Evolutionary conservation across 1,139 yeast species (phyloP).

Genomic region (Protomyces macrosporus): DNA sequence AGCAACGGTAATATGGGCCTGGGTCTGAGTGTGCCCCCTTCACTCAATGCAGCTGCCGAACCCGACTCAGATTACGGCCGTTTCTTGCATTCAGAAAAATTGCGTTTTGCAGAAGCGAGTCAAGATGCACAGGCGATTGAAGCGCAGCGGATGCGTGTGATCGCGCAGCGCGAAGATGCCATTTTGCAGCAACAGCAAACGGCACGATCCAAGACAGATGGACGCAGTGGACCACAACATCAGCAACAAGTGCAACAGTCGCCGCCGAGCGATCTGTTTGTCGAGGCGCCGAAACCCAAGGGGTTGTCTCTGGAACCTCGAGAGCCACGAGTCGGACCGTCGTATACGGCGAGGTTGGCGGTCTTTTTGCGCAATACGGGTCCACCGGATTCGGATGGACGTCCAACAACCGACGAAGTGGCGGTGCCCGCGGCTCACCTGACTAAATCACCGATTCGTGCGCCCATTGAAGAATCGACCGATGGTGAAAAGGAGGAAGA

Average conservation of each 20-base stretch:
- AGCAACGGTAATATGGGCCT: not conserved
- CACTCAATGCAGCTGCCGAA: not conserved
- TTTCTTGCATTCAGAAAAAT: slow-evolving; percentile 7
- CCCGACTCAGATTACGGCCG: slow-evolving; percentile 18
- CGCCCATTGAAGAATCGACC: slow-evolving; percentile 2
- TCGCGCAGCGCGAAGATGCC: slow-evolving; percentile 9
- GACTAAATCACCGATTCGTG: not conserved
- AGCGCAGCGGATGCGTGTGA: slow-evolving; percentile 10
- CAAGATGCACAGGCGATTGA: slow-evolving; percentile 1
- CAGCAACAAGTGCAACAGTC: not conserved
- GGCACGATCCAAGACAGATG: not conserved
- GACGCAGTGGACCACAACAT: not conserved
- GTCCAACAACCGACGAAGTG: not conserved
- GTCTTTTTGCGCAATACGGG: slow-evolving; percentile 18
- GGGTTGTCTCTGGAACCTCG: not conserved
- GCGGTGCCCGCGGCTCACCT: not conserved
- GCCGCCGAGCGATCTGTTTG: not conserved
- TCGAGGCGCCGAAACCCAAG: not conserved
- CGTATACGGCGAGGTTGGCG: slow-evolving; percentile 14
- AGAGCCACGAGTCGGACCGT: not conserved
- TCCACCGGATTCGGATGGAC: not conserved
- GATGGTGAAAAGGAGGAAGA: slow-evolving; percentile 5
- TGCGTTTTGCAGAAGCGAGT: not conserved
- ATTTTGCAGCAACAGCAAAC: not conserved
- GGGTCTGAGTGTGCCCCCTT: not conserved